Evolutionary conservation across 2,329 filamentous ascomycete genomes (phyloP).

Genomic region (Coleophoma cylindrospora): DNA sequence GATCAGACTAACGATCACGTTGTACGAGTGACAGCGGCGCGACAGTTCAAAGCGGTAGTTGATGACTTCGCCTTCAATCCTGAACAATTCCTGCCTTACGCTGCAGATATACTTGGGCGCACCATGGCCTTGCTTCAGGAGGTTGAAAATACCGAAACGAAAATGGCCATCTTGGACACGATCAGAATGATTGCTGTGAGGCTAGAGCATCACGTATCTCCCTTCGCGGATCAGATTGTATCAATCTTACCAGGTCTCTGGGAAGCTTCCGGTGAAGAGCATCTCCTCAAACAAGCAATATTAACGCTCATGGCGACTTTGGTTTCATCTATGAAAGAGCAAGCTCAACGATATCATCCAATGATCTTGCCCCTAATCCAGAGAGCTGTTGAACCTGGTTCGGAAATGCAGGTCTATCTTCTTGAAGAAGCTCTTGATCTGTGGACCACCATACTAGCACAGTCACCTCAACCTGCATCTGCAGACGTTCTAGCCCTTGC

Average conservation of each 20-base stretch:
- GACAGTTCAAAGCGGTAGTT: constrained; percentile 74
- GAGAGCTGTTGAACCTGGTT: constrained; percentile 72
- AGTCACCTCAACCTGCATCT: constrained; percentile 58
- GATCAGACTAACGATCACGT: constrained; percentile 85
- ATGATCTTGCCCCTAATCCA: constrained; percentile 79
- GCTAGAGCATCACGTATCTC: constrained; percentile 67
- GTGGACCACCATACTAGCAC: constrained; percentile 70
- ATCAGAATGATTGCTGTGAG: constrained; percentile 75
- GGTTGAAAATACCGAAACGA: constrained; percentile 80
- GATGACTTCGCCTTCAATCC: constrained; percentile 81
- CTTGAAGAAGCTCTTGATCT: constrained; percentile 90
- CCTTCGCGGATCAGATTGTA: constrained; percentile 77
- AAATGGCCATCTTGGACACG: constrained; percentile 84
- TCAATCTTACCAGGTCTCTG: constrained; percentile 75
- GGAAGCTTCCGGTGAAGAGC: constrained; percentile 73
- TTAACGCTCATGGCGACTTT: constrained; percentile 80
- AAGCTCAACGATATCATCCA: constrained; percentile 72
- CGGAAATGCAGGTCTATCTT: constrained; percentile 72
- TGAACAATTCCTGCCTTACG: constrained; percentile 71
- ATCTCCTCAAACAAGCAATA: constrained; percentile 91
- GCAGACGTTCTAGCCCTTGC: constrained; percentile 58
- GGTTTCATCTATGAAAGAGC: constrained; percentile 77
- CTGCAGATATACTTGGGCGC: constrained; percentile 64
- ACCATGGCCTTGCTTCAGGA: constrained; percentile 75
- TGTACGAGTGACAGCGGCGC: constrained; percentile 84